Percentiles rank a stretch among this genome's conserved stretches.
Evolutionary conservation across 106 monocot genomes (phyloP).

Genomic region (Acanthochlamys bracteata): DNA sequence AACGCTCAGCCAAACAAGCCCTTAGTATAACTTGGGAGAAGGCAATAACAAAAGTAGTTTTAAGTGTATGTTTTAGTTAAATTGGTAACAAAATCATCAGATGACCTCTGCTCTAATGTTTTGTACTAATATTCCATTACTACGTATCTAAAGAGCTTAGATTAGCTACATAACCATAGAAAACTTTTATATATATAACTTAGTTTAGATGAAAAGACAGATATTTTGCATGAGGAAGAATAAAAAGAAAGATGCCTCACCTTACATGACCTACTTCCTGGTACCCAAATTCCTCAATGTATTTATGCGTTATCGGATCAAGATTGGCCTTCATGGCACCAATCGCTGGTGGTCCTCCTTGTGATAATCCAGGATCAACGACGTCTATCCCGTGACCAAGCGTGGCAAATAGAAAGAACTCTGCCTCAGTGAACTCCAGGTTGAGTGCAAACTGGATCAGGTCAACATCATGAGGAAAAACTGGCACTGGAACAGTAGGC

Average conservation of each 20-base stretch:
- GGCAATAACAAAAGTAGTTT: no score
- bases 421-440: constrained; percentile 20
- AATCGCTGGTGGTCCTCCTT: constrained; percentile 31
- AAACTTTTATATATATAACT: neutral
- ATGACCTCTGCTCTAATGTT: neutral
- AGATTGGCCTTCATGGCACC: constrained; percentile 32
- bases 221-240: neutral
- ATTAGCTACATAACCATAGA: neutral
- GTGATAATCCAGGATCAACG: constrained; percentile 20
- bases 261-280: constrained; percentile 48
- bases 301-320: constrained; percentile 5
- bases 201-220: no score
- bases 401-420: constrained; percentile 27
- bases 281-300: constrained; percentile 27
- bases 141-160: neutral
- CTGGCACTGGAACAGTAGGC: constrained; percentile 10
- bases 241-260: constrained; percentile 4
- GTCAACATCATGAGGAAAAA: constrained; percentile 23
- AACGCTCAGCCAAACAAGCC: no score
- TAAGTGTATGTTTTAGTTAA: no score
- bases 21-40: no score
- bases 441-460: constrained; percentile 32
- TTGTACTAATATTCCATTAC: neutral
- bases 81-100: no score
- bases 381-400: constrained; percentile 25